Base-by-base conservation (phyloP, 345 rosid species). In the Linum lewisii region DNA sequence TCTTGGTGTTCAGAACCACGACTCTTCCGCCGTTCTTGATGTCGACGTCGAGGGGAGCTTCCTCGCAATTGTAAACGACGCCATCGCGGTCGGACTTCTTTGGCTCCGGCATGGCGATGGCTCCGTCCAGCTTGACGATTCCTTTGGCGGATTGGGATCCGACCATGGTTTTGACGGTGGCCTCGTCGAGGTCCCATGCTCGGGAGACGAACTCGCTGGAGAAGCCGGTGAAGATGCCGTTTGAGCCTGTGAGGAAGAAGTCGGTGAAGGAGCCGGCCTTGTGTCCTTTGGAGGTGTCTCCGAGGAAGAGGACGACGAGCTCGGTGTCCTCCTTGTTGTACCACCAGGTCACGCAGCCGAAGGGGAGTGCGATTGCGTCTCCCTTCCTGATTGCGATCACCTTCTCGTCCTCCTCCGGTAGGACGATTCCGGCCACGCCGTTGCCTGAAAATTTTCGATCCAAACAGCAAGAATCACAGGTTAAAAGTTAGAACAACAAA, bases 301-400 rank as follows among this genome's bases (percentile, higher is more conserved):
- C 98, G 58, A 88, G 73, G 66, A 92, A 84, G 32, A 92, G 90
- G 25, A 86, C 77, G 14, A 83, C 84, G 14, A 92, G 71, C 47
- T 81, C 87, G 21, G 86, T 81, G 76, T 86, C 97, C 13, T 81
- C 90, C 16, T 79, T 82, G 77, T 82, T 92, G 59, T 80, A 84
- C 87, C 90, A 92, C 98, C 99, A 93, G 51, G 94, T 82, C 6
- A 85, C 87, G 2, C 82, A 90, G 34, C 97, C 99, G 16, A 93
- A 93, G 2, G 97, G 95, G 54, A 88, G 73, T 45, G 97, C 99
- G 63, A 88, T 83, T 4, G 95, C 82, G 50, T 93, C 99, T 1
- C 99, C 97, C 74, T 79, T 79, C 79, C 77, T 86, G 55, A 93
- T 82, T 10, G 81, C 80, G 21, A 93, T 63, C 58, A 86, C 85